Base-by-base conservation (phyloP, 371 early-diverging fungal genomes). In the Mortierella sp. region DNA sequence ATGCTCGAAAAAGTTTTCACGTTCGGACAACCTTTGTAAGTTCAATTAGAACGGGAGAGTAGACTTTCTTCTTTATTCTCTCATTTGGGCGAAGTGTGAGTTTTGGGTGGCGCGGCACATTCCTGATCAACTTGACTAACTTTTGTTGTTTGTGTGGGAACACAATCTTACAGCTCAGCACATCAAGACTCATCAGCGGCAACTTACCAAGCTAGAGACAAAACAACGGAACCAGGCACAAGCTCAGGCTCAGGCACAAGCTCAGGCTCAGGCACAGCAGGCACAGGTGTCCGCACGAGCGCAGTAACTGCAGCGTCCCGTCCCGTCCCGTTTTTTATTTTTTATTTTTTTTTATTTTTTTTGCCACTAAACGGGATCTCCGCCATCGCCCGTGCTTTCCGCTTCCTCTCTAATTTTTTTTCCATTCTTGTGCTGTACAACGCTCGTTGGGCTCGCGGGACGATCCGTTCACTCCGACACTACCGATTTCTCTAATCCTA, bases 1-100 rank as follows among this genome's bases (percentile, higher is more conserved):
- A 25, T 95, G 95, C 74, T 89, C 87, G 48, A 95, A 95, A 74
- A 83, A 83, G 43, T 95, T 95, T 65, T 91, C 94, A 23, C 89
- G 96, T n/a, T 90, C 90, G 53, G 96, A 95, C 64, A 89, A 89
- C 30, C 72, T 89, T 55, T 69, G 79, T 79, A 79, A 69, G 72
- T 64, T 50, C 14, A 6, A 50, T 50, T 50, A 5, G 50, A 4
- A 14, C 14, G 50, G n/a, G 50, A 50, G 3, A 4, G 21, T 50
- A n/a, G 7, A 21, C 50, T 21, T 6, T n/a, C 50, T 9, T 16
- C 16, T 16, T 46, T 16, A 46, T 9, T 16, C 46, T 46, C 46
- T 46, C 46, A 9, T 46, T 16, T 46, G 9, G 12, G 12, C 12
- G 12, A 16, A 9, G 9, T 16, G 37, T 37, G 37, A 37, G 37